These are phyloP conservation scores for Podaxis sp. DNA, from an alignment of 768 basidiomycete species.

Conservation along the genomic window DNA sequence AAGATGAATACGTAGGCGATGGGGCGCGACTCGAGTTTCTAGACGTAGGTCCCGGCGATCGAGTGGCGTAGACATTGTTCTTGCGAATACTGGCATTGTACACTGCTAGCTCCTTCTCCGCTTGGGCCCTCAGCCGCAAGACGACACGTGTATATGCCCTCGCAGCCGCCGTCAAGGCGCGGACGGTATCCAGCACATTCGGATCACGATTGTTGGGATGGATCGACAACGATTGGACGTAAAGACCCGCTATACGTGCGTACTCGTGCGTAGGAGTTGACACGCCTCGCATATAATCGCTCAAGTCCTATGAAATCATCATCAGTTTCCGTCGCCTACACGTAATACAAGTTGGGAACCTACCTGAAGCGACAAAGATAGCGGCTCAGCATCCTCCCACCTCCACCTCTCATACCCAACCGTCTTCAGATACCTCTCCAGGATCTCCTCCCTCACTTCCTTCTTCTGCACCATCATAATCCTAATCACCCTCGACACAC, in stretches of 20 bases:
- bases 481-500: constrained; percentile 54
- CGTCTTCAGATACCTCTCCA: constrained; percentile 67
- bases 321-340: constrained; percentile 8
- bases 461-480: constrained; percentile 45
- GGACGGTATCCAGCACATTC: constrained; percentile 40
- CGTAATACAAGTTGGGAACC: constrained; percentile 21
- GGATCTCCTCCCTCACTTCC: constrained; percentile 56
- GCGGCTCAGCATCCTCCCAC: constrained; percentile 57
- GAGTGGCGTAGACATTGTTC: constrained; percentile 18
- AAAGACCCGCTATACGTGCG: constrained; percentile 53
- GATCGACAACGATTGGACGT: constrained; percentile 48
- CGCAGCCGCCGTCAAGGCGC: constrained; percentile 55
- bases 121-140: constrained; percentile 74
- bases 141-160: constrained; percentile 81
- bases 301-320: constrained; percentile 58
- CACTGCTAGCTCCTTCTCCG: constrained; percentile 51
- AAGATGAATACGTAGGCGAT: constrained; percentile 56
- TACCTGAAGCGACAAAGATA: constrained; percentile 63
- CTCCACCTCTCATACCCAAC: constrained; percentile 75
- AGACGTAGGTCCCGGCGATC: constrained; percentile 27
- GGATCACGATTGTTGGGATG: constrained; percentile 43
- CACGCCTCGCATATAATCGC: constrained; percentile 77
- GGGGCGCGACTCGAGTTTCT: constrained; percentile 62
- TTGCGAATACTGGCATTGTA: constrained; percentile 19
- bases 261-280: constrained; percentile 76